Evolutionary conservation across 306 rosid genomes (phyloP).

Genomic region (Notholithocarpus densiflorus): DNA sequence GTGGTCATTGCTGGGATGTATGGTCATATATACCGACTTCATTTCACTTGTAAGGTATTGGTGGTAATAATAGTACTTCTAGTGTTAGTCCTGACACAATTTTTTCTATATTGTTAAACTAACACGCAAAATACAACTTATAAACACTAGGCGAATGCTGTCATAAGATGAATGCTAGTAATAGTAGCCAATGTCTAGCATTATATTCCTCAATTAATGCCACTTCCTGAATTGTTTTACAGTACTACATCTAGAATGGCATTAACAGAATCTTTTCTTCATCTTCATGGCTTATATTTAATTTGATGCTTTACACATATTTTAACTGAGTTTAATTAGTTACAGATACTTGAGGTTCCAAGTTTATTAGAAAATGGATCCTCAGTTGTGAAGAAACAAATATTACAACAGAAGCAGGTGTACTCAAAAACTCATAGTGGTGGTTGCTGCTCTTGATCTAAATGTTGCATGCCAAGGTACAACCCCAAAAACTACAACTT

Average conservation of each 20-base stretch:
- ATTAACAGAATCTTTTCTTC: background rate
- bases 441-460: conserved; percentile 52
- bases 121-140: background rate
- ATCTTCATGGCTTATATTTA: conserved; percentile 9
- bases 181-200: background rate
- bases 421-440: conserved; percentile 29
- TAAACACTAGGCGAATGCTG: background rate
- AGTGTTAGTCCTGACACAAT: background rate
- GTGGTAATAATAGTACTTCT: background rate
- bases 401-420: conserved; percentile 39
- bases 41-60: background rate
- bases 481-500: background rate
- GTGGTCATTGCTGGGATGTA: background rate
- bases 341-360: conserved; percentile 72
- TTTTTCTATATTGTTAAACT: background rate
- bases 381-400: conserved; percentile 51
- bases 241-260: background rate
- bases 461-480: conserved; percentile 4
- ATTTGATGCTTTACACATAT: background rate
- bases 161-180: background rate
- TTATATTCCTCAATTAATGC: background rate
- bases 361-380: conserved; percentile 72
- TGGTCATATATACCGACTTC: background rate
- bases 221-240: background rate
- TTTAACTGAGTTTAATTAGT: conserved; percentile 11